These are phyloP conservation scores for Globisporangium nagaii DNA, from an alignment of 352 stramenopile species.

Conservation along the genomic window DNA sequence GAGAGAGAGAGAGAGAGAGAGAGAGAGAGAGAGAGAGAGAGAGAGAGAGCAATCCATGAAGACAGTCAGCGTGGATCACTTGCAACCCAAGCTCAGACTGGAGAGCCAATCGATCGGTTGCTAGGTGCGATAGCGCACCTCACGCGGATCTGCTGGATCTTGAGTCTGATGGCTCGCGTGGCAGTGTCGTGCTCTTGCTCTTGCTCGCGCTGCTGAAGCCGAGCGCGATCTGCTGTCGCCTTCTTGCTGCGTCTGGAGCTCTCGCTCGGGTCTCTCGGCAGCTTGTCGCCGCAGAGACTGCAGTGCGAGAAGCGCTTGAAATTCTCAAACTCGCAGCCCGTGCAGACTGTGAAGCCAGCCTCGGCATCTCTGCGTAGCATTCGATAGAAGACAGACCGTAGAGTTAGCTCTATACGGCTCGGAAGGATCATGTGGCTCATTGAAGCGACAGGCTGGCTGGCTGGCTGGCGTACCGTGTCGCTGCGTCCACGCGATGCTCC, in stretches of 20 bases:
- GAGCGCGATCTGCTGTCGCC: background rate
- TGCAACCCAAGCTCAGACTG: too few species aligned
- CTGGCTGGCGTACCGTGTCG: slow-evolving; percentile 26
- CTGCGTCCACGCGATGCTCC: slow-evolving; percentile 62
- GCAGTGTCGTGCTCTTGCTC: background rate
- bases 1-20: too few species aligned
- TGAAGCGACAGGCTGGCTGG: too few species aligned
- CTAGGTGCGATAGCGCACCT: background rate
- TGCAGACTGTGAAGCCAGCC: slow-evolving; percentile 38
- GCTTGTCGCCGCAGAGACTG: slow-evolving; percentile 55
- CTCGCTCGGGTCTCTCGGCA: slow-evolving; percentile 9
- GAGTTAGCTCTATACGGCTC: too few species aligned
- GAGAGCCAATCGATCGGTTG: too few species aligned
- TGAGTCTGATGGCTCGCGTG: background rate
- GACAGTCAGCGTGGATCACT: too few species aligned
- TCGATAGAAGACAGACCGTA: too few species aligned
- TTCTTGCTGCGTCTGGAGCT: background rate
- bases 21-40: too few species aligned
- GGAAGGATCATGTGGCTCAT: too few species aligned
- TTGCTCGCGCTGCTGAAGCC: slow-evolving; percentile 17
- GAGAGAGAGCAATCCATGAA: too few species aligned
- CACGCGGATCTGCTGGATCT: slow-evolving; percentile 3
- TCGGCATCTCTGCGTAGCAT: slow-evolving; percentile 53
- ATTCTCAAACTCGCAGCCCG: slow-evolving; percentile 65
- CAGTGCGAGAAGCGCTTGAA: slow-evolving; percentile 66